Base-by-base conservation (phyloP, 495 filamentous ascomycete species). In the Cairneyella variabilis region DNA sequence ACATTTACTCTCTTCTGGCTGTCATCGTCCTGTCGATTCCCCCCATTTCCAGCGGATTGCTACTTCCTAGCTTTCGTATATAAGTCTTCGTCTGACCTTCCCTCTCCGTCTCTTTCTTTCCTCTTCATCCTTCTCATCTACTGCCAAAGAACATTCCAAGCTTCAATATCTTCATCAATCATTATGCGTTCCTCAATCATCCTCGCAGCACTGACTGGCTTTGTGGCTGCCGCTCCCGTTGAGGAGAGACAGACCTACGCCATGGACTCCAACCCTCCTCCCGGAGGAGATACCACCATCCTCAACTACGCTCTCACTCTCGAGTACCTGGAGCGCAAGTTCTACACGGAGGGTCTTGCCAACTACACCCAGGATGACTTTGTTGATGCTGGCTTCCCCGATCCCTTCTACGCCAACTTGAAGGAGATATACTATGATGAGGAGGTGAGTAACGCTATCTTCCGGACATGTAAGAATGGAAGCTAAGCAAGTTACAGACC, bases 311-410 rank as follows among this genome's bases (percentile, higher is more conserved):
- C 54, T 34, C 48, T 62, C 10, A 63, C 60, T 8, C 71, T 78
- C 16, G 76, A 79, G 59, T 67, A 78, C 51, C 71, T 79, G 14
- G 75, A 78, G 57, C 48, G 68, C 38, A 60, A 58, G n/a, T 77
- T 76, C 64, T 86, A 85, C 60, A 63, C 65, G 10, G 63, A 83
- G 53, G 80, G 76, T 40, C 69, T 85, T 1, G 64, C 72, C 50
- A 84, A 82, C 51, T 84, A 76, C 62, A 72, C 71, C 22, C 59
- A 76, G 40, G 54, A 56, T 0, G 63, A 78, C 37, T 86, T 85
- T 62, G 44, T 66, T 14, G 65, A 56, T 12, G 79, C 80, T 22
- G 79, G 80, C 22, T 77, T 77, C 61, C 57, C 71, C 20, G 56
- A 65, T 2, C 61, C 70, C 17, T 79, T 84, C 66, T 83, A 79